Base-by-base conservation (phyloP, 139 green algal species). In the Volvox africanus region DNA sequence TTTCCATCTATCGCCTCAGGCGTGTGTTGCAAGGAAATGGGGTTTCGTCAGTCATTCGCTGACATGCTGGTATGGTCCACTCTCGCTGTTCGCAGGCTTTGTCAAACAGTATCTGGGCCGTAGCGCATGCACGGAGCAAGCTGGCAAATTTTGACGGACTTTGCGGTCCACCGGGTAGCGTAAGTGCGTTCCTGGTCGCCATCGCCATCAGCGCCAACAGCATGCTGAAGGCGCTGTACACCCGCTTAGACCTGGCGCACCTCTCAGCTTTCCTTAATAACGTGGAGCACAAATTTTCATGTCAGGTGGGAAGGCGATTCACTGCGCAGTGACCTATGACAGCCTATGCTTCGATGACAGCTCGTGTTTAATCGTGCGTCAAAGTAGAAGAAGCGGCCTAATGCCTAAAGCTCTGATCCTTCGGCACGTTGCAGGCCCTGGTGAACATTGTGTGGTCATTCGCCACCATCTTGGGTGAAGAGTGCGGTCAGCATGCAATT, bases 401-500 rank as follows among this genome's bases (percentile, higher is more conserved):
- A 5, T 55, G 44, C 9, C 44, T 55, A 14, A 14, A 55, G 44
- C 9, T n/a, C n/a, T 55, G 44, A 55, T 9, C 44, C 44, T 55
- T 55, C 44, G 44, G 44, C 9, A 9, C 65, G 65, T 16, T 30
- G 24, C 65, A 71, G 94, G 94, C 94, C n/a, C 71, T 96, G 77
- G 94, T 96, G 35, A 96, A 96, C 92, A 95, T 96, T 61, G 92
- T 89, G 19, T 96, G 94, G 94, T 93, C 88, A 6, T 93, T 96
- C 82, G 91, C 94, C 28, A 94, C 92, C 14, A 83, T 96, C 50
- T 83, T 94, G 65, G 92, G 92, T 68, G 88, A 87, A 55, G 91
- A 92, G 28, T 94, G 92, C 92, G 83, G 73, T 44, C 35, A 86
- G 87, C 79, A 94, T 62, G 61, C 91, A 9, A 16, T 87, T 80